phyloP scores from a whole-genome alignment of 352 stramenopile genomes.

The Globisporangium parvum region DNA sequence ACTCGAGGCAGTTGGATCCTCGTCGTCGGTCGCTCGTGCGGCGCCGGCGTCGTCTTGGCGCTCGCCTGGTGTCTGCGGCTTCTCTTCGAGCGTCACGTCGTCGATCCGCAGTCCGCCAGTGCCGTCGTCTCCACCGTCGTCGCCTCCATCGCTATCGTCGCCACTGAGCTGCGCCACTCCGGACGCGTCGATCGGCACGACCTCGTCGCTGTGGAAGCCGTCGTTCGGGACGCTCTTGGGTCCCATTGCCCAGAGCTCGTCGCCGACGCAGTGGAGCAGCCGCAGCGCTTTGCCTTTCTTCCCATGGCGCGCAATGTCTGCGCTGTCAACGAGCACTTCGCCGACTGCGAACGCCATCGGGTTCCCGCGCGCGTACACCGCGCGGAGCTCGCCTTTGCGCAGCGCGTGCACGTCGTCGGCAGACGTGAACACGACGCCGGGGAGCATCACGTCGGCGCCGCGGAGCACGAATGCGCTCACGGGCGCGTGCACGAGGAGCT shows the following conservation, averaged over 20 bases:
- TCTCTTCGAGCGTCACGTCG: slow-evolving; percentile 37
- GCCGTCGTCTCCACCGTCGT: slow-evolving; percentile 4
- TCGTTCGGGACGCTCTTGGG: slow-evolving; percentile 61
- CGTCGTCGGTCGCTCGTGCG: slow-evolving; percentile 4
- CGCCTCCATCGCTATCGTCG: slow-evolving; percentile 4
- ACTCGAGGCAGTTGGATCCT: too few species aligned
- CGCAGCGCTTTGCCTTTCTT: slow-evolving; percentile 68
- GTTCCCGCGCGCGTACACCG: slow-evolving; percentile 70
- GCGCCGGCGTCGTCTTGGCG: slow-evolving; percentile 1
- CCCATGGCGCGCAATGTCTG: slow-evolving; percentile 40
- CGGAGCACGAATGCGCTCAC: slow-evolving; percentile 79
- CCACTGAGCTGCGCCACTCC: slow-evolving; percentile 12
- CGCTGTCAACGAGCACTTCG: slow-evolving; percentile 64
- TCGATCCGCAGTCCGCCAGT: slow-evolving; percentile 4
- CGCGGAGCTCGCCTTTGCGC: slow-evolving; percentile 57
- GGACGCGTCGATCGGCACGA: slow-evolving; percentile 20
- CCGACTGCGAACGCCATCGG: slow-evolving; percentile 71
- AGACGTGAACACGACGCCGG: slow-evolving; percentile 63
- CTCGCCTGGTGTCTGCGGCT: slow-evolving; percentile 2
- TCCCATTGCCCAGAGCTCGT: slow-evolving; percentile 74
- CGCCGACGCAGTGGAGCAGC: slow-evolving; percentile 62
- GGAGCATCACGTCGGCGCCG: slow-evolving; percentile 81
- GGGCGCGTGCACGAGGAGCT: slow-evolving; percentile 61
- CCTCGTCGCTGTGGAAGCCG: slow-evolving; percentile 41
- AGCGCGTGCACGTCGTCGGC: slow-evolving; percentile 48